Evolutionary conservation across 2,329 filamentous ascomycete species (phyloP), one percentile per base, ranked within the genome.

Genomic region (Aspergillus niger): DNA sequence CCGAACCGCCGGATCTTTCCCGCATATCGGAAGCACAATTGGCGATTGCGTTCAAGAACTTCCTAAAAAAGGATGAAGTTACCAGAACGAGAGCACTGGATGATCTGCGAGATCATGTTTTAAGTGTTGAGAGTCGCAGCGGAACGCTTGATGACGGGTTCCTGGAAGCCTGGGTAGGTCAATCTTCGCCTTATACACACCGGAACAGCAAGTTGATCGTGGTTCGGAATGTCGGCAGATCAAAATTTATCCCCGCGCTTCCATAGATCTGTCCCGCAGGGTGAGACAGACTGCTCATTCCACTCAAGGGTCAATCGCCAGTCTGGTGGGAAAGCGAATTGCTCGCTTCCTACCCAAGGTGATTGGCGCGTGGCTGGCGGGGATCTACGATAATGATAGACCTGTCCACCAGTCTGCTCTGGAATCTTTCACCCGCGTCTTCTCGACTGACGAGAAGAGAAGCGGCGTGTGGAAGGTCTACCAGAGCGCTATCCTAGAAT

Each of bases 61-160:
- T 97, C 3, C 84, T 89, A 54, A 99, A 98, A 79, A 96, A 95
- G 77, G 94, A 97, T 79, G 89, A 89, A 70, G 96, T 88, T 10
- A 99, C 95, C 39, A 96, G 97, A 74, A 84, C 89, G 7, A 97
- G 94, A 75, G 94, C 91, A 0, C 80, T 99, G 28, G 93, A 98
- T 69, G 94, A 98, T 55, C 78, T 99, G 20, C 83, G 91, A 51
- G 75, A 84, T 36, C 85, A 90, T 71, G 80, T 91, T 41, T 81
- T 84, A 80, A 74, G 83, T 76, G 44, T 83, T 74, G 73, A 84
- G 82, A 62, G 69, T 20, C 67, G 82, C 58, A 80, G 83, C 67
- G 86, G 84, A 26, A 89, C 87, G 32, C 80, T 90, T 17, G 92
- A 97, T 70, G 91, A 97, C 67, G 83, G 88, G 10, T 79, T 98